phyloP scores from a whole-genome alignment of 768 basidiomycete species.

The Leucosporidium scottii region DNA sequence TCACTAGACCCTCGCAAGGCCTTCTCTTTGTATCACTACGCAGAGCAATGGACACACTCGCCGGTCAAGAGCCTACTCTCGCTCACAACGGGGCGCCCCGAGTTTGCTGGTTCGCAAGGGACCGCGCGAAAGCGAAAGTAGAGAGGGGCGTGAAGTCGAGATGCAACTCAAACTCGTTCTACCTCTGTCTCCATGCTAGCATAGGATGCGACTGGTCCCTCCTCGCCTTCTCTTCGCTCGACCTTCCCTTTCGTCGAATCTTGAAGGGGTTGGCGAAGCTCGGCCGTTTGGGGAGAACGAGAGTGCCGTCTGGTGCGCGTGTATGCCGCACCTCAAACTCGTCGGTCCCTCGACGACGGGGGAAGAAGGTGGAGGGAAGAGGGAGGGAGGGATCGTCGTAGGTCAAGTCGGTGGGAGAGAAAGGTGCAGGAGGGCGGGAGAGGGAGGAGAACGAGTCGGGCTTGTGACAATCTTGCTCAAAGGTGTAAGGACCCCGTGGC shows the following conservation, averaged over 20 bases:
- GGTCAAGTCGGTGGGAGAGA: neutral
- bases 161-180: neutral
- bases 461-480: constrained; percentile 2
- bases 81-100: too few relatives aligned
- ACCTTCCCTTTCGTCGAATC: constrained; percentile 12
- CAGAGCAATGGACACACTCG: too few relatives aligned
- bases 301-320: neutral
- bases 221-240: constrained; percentile 17
- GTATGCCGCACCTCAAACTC: neutral
- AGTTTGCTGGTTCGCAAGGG: too few relatives aligned
- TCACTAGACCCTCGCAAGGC: too few relatives aligned
- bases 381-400: neutral
- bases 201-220: constrained; percentile 15
- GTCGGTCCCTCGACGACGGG: neutral
- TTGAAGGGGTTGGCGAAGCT: constrained; percentile 23
- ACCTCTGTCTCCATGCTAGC: constrained; percentile 18
- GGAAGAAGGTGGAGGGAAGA: neutral
- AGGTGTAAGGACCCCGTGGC: neutral
- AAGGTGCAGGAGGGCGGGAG: neutral
- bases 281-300: constrained; percentile 13
- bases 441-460: neutral
- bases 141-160: too few relatives aligned
- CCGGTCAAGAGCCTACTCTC: too few relatives aligned
- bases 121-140: too few relatives aligned
- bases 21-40: too few relatives aligned